Evolutionary conservation across 2,329 filamentous ascomycete genomes (phyloP).

Genomic region (Corniculantispora saksenae): DNA sequence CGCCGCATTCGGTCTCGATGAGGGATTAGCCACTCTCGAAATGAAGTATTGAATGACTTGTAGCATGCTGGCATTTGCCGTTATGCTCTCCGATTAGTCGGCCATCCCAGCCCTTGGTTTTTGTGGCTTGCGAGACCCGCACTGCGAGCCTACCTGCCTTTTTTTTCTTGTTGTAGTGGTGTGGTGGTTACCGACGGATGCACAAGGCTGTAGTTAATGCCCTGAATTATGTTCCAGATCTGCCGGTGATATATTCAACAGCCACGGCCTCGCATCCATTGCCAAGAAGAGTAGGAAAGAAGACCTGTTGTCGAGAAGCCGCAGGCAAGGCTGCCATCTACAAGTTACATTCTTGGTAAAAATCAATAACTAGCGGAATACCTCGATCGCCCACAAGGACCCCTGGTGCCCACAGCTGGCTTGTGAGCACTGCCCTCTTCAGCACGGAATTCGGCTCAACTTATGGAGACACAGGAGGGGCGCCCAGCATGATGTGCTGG

Average conservation of each 20-base stretch:
- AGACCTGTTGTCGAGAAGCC: too few species aligned
- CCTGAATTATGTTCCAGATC: too few species aligned
- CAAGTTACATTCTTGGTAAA: neutral
- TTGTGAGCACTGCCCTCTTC: slow-evolving; percentile 1
- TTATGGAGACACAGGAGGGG: slow-evolving; percentile 3
- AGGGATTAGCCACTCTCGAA: neutral
- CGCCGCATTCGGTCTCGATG: neutral
- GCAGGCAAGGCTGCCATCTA: neutral
- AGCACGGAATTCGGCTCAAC: slow-evolving; percentile 8
- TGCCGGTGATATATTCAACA: too few species aligned
- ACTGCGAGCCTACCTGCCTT: neutral
- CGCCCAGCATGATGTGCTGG: slow-evolving; percentile 1
- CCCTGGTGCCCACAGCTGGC: neutral
- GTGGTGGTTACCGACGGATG: neutral
- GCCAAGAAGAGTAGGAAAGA: too few species aligned
- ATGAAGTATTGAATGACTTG: slow-evolving; percentile 1
- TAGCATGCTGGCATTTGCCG: neutral
- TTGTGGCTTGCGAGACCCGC: slow-evolving; percentile 8
- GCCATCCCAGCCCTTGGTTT: neutral
- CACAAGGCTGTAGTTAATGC: neutral
- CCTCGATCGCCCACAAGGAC: neutral
- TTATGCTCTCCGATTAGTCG: neutral
- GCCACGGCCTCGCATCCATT: too few species aligned
- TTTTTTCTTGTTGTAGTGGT: neutral
- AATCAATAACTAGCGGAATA: neutral